These are phyloP conservation scores for Aspergillus bombycis DNA, from an alignment of 2,329 filamentous ascomycete genomes.

Conservation along the genomic window DNA sequence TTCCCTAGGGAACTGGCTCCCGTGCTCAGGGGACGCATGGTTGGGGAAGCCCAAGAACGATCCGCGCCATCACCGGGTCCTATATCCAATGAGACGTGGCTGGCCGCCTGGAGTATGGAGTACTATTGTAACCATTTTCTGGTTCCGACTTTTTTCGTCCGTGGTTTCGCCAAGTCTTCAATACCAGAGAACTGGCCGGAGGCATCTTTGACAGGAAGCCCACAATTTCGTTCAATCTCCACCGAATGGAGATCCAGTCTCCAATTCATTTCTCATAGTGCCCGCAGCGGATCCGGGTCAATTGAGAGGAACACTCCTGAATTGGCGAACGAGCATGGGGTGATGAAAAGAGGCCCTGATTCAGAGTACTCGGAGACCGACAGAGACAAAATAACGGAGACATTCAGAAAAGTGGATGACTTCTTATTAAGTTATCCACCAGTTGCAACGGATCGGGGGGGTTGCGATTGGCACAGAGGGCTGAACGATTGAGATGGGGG, in stretches of 20 bases:
- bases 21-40: conserved; percentile 16
- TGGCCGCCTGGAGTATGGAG: conserved; percentile 2
- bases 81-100: conserved; percentile 10
- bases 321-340: background rate
- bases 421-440: conserved; percentile 5
- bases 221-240: background rate
- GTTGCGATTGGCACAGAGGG: conserved; percentile 16
- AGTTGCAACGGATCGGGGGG: conserved; percentile 5
- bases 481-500: conserved; percentile 12
- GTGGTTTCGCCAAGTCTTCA: conserved; percentile 18
- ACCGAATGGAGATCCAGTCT: background rate
- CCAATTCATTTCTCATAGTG: background rate
- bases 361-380: background rate
- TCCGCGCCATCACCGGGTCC: conserved; percentile 4
- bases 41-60: conserved; percentile 15
- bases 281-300: background rate
- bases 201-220: conserved; percentile 3
- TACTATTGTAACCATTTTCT: background rate
- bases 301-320: background rate
- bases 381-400: background rate
- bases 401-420: background rate
- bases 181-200: conserved; percentile 1
- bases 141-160: conserved; percentile 4
- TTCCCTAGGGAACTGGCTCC: conserved; percentile 8
- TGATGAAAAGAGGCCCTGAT: background rate